A percentile compares a stretch with the other conserved stretches of the same genome.
Evolutionary conservation across 257 asterid genomes (phyloP).

Genomic region (Schizonepeta tenuifolia): DNA sequence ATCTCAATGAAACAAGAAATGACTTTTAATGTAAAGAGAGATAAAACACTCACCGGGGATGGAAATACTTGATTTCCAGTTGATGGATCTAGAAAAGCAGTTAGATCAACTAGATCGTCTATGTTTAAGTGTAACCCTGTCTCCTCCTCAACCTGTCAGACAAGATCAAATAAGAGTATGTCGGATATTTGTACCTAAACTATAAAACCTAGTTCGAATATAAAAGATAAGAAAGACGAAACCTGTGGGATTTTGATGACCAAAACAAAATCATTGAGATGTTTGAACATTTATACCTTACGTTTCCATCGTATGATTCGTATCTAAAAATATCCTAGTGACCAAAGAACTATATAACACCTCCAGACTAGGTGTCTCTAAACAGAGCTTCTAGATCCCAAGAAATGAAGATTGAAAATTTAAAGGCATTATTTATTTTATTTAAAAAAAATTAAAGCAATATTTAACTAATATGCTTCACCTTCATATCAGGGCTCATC

Average conservation of each 20-base stretch:
- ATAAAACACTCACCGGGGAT: slow-evolving; percentile 61
- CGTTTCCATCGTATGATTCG: not conserved
- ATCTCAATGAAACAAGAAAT: not conserved
- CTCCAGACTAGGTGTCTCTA: not conserved
- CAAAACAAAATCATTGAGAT: not conserved
- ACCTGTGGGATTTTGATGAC: not conserved
- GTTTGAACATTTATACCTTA: not conserved
- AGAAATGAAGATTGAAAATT: not conserved
- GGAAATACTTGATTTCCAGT: slow-evolving; percentile 75
- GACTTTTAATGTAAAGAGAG: not conserved
- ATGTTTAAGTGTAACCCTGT: slow-evolving; percentile 72
- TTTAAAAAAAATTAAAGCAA: not conserved
- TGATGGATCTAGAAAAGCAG: slow-evolving; percentile 73
- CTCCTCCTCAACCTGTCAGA: slow-evolving; percentile 90
- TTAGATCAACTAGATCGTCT: slow-evolving; percentile 76
- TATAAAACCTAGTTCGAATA: not conserved
- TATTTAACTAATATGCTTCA: not conserved
- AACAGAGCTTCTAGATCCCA: not conserved
- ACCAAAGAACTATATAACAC: not conserved
- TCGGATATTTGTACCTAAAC: not conserved
- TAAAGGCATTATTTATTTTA: not conserved
- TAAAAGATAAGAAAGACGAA: not conserved
- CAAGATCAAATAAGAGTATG: slow-evolving; percentile 15
- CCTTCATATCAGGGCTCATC: not conserved
- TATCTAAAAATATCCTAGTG: not conserved